These are phyloP conservation scores for Candida vaughaniae DNA, from an alignment of 805 yeast genomes.

Conservation along the genomic window DNA sequence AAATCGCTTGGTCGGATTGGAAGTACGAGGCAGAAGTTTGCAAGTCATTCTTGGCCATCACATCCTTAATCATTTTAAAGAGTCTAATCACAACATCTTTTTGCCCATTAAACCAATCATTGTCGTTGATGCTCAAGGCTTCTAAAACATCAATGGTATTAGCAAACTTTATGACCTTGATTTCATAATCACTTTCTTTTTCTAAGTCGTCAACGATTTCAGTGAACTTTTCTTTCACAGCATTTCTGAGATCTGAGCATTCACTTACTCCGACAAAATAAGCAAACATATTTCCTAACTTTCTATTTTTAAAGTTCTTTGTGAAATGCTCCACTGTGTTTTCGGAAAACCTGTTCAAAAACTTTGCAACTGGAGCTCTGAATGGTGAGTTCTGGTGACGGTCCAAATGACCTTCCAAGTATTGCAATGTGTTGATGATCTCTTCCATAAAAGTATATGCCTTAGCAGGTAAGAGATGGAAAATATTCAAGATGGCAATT, in stretches of 20 bases:
- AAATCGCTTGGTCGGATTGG: constrained; percentile 68
- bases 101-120: constrained; percentile 59
- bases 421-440: constrained; percentile 69
- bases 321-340: constrained; percentile 72
- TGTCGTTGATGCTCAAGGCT: constrained; percentile 50
- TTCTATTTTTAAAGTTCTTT: constrained; percentile 61
- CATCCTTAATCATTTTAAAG: constrained; percentile 29
- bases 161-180: constrained; percentile 63
- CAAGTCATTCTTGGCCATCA: constrained; percentile 33
- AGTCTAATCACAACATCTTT: constrained; percentile 44
- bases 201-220: constrained; percentile 47
- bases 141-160: constrained; percentile 67
- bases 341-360: constrained; percentile 75
- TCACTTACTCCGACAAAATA: constrained; percentile 58
- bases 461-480: constrained; percentile 86
- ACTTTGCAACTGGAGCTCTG: constrained; percentile 85
- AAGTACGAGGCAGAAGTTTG: constrained; percentile 62
- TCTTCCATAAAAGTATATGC: constrained; percentile 93
- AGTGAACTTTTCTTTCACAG: constrained; percentile 52
- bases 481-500: constrained; percentile 85
- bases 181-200: constrained; percentile 51
- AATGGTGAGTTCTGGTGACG: constrained; percentile 87
- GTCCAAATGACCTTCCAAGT: constrained; percentile 78
- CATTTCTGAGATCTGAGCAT: constrained; percentile 55
- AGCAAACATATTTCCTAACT: constrained; percentile 64